Evolutionary conservation across 2,329 filamentous ascomycete genomes (phyloP).

Genomic region (Taxawa tesnikishii): DNA sequence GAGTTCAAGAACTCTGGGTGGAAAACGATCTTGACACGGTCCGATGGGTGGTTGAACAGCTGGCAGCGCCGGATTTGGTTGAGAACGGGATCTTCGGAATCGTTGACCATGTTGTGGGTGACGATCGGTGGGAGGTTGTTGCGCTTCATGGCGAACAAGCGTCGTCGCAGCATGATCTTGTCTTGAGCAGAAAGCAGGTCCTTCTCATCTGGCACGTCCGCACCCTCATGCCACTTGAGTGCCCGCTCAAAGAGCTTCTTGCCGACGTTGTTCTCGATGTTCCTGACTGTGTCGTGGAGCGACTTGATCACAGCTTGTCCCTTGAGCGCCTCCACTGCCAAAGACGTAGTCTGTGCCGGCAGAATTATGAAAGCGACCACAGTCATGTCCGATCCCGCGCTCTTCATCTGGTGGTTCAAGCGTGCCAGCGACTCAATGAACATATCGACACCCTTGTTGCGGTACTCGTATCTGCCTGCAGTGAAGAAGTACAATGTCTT

Average conservation of each 20-base stretch:
- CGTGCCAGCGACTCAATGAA: constrained; percentile 95
- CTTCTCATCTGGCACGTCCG: constrained; percentile 89
- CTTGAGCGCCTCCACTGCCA: constrained; percentile 91
- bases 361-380: constrained; percentile 98
- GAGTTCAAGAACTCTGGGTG: constrained; percentile 97
- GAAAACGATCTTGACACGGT: constrained; percentile 96
- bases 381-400: constrained; percentile 73
- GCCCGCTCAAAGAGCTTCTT: constrained; percentile 91
- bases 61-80: constrained; percentile 94
- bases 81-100: constrained; percentile 81
- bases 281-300: constrained; percentile 78
- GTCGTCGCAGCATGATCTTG: constrained; percentile 78
- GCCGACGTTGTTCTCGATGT: constrained; percentile 86
- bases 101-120: constrained; percentile 97
- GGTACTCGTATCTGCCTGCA: constrained; percentile 89
- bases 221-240: constrained; percentile 89
- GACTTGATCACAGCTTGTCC: constrained; percentile 97
- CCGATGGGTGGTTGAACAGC: constrained; percentile 88
- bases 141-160: constrained; percentile 94
- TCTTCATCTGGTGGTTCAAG: constrained; percentile 86
- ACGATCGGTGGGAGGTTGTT: constrained; percentile 85
- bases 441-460: constrained; percentile 99
- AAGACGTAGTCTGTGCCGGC: constrained; percentile 88
- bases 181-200: constrained; percentile 87
- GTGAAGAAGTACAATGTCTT: constrained; percentile 98